Conservation (phyloP, 2,329 filamentous ascomycete genomes). For the Pestalotiopsis sp. region DNA sequence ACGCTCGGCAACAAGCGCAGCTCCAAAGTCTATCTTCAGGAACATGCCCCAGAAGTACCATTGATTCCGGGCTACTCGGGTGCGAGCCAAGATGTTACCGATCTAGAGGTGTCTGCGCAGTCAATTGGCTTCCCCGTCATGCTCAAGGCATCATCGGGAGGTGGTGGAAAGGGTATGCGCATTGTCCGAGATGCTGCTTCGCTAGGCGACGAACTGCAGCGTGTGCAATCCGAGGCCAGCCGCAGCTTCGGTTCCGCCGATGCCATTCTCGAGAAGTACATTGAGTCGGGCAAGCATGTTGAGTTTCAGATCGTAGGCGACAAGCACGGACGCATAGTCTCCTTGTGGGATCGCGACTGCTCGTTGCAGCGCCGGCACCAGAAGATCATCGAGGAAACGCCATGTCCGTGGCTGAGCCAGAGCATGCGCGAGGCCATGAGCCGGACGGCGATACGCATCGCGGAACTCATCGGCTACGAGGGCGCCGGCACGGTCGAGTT, state of each 20-base stretch:
- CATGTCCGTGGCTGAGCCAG: conserved; percentile 28
- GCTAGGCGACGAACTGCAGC: conserved; percentile 23
- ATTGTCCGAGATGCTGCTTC: conserved; percentile 24
- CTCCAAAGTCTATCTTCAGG: conserved; percentile 66
- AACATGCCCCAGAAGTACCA: conserved; percentile 64
- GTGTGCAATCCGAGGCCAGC: conserved; percentile 37
- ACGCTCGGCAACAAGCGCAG: conserved; percentile 46
- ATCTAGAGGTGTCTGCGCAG: conserved; percentile 15
- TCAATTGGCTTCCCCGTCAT: conserved; percentile 40
- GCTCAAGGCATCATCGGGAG: conserved; percentile 44
- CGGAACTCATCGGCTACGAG: conserved; percentile 33
- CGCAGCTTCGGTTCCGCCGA: conserved; percentile 38
- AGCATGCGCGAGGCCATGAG: conserved; percentile 33
- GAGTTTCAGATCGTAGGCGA: conserved; percentile 50
- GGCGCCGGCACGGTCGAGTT: conserved; percentile 45
- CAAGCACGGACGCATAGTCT: conserved; percentile 36
- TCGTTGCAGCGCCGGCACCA: conserved; percentile 48
- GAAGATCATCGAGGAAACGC: conserved; percentile 47
- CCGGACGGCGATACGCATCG: conserved; percentile 32
- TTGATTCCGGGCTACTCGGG: conserved; percentile 74
- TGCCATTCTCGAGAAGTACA: conserved; percentile 40
- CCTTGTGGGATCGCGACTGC: conserved; percentile 46
- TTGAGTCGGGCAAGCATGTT: conserved; percentile 41
- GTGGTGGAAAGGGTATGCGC: conserved; percentile 44
- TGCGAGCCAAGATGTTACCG: conserved; percentile 56